Conservation (phyloP, 768 basidiomycete genomes). For the Mycena kentingensis region DNA sequence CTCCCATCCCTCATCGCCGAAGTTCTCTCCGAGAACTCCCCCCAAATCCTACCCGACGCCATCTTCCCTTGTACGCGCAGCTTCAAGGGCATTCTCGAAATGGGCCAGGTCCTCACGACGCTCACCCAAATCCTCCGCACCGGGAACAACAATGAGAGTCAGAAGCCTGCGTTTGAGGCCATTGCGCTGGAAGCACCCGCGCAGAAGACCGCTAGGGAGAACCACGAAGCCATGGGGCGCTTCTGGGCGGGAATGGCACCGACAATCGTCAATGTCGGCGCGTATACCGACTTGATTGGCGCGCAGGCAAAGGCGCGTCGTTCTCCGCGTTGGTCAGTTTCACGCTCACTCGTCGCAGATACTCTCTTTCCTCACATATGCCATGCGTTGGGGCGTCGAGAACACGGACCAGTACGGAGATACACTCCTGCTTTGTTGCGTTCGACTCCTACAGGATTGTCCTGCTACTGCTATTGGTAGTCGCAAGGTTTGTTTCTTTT, state of each 20-base stretch:
- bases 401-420: slow-evolving; percentile 78
- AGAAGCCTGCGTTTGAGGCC: slow-evolving; percentile 78
- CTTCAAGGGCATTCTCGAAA: slow-evolving; percentile 93
- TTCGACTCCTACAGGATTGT: slow-evolving; percentile 92
- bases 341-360: slow-evolving; percentile 50
- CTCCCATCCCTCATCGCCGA: slow-evolving; percentile 73
- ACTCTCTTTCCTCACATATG: slow-evolving; percentile 89
- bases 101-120: slow-evolving; percentile 88
- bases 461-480: slow-evolving; percentile 81
- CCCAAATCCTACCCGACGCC: slow-evolving; percentile 52
- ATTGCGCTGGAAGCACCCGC: slow-evolving; percentile 79
- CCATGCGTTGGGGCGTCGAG: slow-evolving; percentile 63
- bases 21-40: slow-evolving; percentile 69
- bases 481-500: slow-evolving; percentile 60
- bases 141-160: slow-evolving; percentile 63
- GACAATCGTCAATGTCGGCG: slow-evolving; percentile 66
- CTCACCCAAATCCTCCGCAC: slow-evolving; percentile 83
- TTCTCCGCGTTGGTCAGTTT: not conserved
- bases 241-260: slow-evolving; percentile 83
- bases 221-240: slow-evolving; percentile 78
- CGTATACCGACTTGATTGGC: slow-evolving; percentile 82
- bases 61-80: slow-evolving; percentile 76
- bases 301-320: slow-evolving; percentile 84
- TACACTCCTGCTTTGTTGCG: slow-evolving; percentile 72
- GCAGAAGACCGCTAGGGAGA: slow-evolving; percentile 74